Percentiles rank a stretch among this genome's conserved stretches.
Evolutionary conservation across 169 alveolate species (phyloP).

Genomic region (Fabrea salina): DNA sequence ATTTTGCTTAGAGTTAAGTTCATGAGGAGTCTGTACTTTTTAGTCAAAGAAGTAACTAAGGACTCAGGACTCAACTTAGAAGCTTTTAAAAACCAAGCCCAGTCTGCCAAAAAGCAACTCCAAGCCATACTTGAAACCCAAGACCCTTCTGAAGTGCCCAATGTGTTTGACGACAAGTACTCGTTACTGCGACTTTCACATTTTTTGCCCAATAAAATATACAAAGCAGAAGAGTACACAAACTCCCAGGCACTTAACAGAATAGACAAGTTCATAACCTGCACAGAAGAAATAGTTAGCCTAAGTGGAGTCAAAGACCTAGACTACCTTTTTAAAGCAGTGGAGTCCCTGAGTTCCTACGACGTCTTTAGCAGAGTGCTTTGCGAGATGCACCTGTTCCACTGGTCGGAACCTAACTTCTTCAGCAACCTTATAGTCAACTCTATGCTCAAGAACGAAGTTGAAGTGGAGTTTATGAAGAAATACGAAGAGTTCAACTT

Average conservation of each 20-base stretch:
- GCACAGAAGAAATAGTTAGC: neutral
- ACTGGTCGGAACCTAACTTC: neutral
- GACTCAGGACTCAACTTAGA: neutral
- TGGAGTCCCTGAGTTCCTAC: neutral
- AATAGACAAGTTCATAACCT: neutral
- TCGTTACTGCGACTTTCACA: neutral
- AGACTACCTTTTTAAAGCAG: neutral
- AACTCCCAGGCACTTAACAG: neutral
- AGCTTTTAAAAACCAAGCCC: neutral
- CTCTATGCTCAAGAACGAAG: neutral
- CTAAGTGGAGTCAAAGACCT: neutral
- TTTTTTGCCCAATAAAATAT: constrained; percentile 8
- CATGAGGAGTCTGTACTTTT: neutral
- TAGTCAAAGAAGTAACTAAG: neutral
- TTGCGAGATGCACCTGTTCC: neutral
- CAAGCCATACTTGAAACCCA: neutral
- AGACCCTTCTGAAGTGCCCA: neutral
- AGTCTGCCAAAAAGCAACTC: neutral
- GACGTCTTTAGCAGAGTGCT: neutral
- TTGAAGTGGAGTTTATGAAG: neutral
- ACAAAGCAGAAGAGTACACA: neutral
- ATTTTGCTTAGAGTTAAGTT: neutral
- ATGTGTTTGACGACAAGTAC: neutral
- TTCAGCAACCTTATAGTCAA: neutral
- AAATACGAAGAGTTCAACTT: neutral